Conservation (phyloP, 495 filamentous ascomycete species). For the Aspergillus saccharolyticus region DNA sequence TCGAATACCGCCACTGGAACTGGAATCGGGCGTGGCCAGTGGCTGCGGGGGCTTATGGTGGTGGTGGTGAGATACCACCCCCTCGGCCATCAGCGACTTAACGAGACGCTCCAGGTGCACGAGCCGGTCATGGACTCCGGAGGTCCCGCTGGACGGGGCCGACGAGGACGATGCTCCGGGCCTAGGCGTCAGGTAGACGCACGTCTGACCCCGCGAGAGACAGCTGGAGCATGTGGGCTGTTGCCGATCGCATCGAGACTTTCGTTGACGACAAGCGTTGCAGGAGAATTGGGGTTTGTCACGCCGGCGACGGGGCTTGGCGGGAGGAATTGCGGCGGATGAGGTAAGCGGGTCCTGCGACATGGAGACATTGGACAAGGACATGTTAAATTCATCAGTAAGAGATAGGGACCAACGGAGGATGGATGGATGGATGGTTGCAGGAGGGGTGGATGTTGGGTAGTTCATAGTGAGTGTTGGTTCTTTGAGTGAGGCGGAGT, state of each 20-base stretch:
- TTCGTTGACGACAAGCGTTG: constrained; percentile 23
- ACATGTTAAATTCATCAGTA: no score
- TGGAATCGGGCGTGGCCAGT: neutral
- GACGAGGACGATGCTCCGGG: neutral
- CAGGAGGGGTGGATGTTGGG: no score
- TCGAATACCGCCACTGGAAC: neutral
- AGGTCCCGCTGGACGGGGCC: neutral
- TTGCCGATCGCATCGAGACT: constrained; percentile 22
- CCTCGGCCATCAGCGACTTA: constrained; percentile 23
- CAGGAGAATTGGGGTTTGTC: constrained; percentile 34
- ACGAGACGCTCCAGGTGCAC: constrained; percentile 19
- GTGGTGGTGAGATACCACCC: neutral
- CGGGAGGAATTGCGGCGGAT: no score
- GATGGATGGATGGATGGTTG: no score
- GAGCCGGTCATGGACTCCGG: constrained; percentile 18
- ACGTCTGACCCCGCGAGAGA: constrained; percentile 15
- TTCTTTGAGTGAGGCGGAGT: no score
- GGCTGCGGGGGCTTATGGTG: neutral
- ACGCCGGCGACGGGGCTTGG: constrained; percentile 12
- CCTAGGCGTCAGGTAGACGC: constrained; percentile 14
- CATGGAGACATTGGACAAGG: no score
- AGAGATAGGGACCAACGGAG: no score
- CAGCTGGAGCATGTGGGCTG: constrained; percentile 20
- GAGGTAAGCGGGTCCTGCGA: no score
- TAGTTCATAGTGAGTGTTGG: no score